Evolutionary conservation across 176 grass and related monocot genomes (phyloP).

Genomic region (Avena atlantica): DNA sequence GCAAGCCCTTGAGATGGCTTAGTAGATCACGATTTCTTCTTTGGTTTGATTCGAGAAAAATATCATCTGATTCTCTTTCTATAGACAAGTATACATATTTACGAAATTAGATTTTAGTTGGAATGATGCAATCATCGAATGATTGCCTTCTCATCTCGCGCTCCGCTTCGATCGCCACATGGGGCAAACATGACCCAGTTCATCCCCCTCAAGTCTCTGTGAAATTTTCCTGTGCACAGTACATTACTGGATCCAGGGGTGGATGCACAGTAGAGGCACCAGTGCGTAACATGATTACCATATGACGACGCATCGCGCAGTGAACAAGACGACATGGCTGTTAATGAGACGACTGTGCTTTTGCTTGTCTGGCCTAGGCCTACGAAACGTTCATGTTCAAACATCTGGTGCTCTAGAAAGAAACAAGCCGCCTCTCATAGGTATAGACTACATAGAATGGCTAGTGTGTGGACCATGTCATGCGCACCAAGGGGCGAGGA

Average conservation of each 20-base stretch:
- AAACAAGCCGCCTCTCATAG: not conserved
- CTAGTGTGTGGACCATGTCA: not conserved
- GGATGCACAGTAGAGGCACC: not conserved
- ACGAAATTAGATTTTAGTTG: no score
- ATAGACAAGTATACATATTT: no score
- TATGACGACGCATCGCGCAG: not conserved
- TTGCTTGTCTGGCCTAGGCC: not conserved
- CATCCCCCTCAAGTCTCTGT: not conserved
- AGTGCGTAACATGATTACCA: not conserved
- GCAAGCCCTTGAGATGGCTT: no score
- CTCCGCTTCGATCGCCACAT: not conserved
- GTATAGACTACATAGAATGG: not conserved
- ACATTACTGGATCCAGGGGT: not conserved
- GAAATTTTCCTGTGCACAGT: not conserved
- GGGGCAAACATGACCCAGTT: not conserved
- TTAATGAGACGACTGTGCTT: constrained; percentile 9
- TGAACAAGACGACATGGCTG: constrained; percentile 1
- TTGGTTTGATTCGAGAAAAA: no score
- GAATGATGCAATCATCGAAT: not conserved
- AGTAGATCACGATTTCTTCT: no score
- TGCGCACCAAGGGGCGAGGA: not conserved
- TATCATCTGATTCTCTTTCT: no score
- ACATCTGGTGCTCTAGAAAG: not conserved
- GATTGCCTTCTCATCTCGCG: not conserved
- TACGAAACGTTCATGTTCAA: not conserved